Conservation (phyloP, 2,329 filamentous ascomycete species). For the Esteya vermicola region DNA sequence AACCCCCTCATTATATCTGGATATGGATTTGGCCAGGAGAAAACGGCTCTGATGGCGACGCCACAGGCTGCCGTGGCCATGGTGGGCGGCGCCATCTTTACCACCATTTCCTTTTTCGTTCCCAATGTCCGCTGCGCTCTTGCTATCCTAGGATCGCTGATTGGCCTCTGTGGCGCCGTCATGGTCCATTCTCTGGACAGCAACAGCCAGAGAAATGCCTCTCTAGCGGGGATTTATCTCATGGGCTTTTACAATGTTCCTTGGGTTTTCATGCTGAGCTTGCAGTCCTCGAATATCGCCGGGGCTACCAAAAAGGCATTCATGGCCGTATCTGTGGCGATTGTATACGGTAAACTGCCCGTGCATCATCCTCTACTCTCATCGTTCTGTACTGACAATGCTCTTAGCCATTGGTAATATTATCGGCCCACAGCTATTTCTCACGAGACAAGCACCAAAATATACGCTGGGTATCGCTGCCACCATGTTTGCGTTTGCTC, state of each 20-base stretch:
- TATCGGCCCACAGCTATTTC: neutral
- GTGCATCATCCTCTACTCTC: too few species aligned
- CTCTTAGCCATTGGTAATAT: neutral
- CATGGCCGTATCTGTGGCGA: neutral
- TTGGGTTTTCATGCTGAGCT: neutral
- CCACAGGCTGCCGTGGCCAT: neutral
- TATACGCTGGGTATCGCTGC: neutral
- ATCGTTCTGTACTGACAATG: too few species aligned
- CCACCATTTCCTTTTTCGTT: neutral
- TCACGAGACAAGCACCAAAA: neutral
- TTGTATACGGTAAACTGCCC: too few species aligned
- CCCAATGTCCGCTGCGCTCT: neutral
- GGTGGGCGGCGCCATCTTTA: neutral
- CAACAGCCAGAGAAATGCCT: neutral
- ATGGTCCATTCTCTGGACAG: neutral
- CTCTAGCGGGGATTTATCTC: neutral
- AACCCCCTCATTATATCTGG: conserved; percentile 1
- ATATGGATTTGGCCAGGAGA: neutral
- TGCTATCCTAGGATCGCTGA: neutral
- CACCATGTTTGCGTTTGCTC: neutral
- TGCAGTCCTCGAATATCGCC: neutral
- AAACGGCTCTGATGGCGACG: neutral
- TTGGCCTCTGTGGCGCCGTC: neutral
- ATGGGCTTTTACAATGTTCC: conserved; percentile 1
- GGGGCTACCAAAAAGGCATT: neutral